Conservation (phyloP, 1,284 basidiomycete genomes). For the Cryptococcus maquisensis region DNA sequence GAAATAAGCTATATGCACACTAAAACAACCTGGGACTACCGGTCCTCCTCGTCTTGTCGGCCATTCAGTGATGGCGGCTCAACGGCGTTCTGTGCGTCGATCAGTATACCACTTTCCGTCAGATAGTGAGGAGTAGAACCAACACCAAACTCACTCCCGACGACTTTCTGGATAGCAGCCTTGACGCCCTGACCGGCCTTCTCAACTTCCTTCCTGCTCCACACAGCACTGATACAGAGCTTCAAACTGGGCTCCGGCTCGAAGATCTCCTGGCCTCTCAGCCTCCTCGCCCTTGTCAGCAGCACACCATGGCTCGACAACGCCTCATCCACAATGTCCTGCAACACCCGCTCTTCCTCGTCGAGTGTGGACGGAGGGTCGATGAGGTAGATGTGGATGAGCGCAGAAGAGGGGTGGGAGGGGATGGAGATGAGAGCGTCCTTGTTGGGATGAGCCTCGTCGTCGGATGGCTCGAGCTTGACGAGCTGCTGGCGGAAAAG, state of each 20-base stretch:
- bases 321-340: constrained; percentile 83
- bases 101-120: no score
- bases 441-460: constrained; percentile 19
- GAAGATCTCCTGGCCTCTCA: constrained; percentile 75
- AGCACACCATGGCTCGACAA: constrained; percentile 67
- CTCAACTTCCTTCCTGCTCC: constrained; percentile 86
- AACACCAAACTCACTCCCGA: constrained; percentile 28
- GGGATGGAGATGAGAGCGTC: constrained; percentile 73
- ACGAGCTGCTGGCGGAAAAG: constrained; percentile 73
- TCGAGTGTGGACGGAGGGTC: constrained; percentile 54
- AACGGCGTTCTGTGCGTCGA: no score
- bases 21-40: no score
- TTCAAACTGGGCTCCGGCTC: constrained; percentile 82
- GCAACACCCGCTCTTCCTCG: constrained; percentile 70
- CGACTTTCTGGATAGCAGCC: constrained; percentile 67
- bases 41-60: no score
- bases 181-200: constrained; percentile 76
- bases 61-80: no score
- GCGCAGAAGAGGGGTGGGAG: constrained; percentile 75
- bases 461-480: constrained; percentile 53
- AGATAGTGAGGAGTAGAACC: background rate
- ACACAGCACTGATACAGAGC: constrained; percentile 69
- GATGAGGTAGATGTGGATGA: constrained; percentile 77
- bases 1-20: no score
- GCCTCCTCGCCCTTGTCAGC: constrained; percentile 72